Evolutionary conservation across 148 eudicot genomes (phyloP).

Genomic region (Spergularia marina): DNA sequence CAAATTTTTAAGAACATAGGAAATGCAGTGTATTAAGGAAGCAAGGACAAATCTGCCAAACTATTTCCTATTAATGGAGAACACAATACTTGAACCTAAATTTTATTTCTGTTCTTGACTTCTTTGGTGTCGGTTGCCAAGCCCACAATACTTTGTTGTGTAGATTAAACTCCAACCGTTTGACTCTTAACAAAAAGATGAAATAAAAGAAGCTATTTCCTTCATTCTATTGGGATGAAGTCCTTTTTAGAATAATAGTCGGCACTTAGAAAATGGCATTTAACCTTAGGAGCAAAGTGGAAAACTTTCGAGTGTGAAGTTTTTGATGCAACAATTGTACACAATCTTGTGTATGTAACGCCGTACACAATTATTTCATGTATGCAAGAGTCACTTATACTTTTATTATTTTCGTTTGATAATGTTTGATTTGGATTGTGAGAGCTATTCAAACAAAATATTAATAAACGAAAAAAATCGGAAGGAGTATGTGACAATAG

Average conservation of each 20-base stretch:
- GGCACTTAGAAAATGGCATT: neutral
- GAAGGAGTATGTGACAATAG: no score
- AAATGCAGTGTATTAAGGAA: slow-evolving; percentile 22
- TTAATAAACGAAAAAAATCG: no score
- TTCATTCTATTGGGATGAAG: neutral
- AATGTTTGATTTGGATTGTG: no score
- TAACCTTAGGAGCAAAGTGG: no score
- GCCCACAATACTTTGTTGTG: slow-evolving; percentile 25
- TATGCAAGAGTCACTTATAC: no score
- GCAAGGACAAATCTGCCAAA: slow-evolving; percentile 12
- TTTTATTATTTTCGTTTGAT: no score
- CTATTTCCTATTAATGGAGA: slow-evolving; percentile 4
- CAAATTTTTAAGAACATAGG: neutral
- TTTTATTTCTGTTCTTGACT: neutral
- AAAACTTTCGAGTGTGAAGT: no score
- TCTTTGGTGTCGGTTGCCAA: slow-evolving; percentile 33
- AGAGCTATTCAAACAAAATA: no score
- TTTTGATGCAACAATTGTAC: no score
- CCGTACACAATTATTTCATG: no score
- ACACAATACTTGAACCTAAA: neutral
- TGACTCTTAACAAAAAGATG: slow-evolving; percentile 3
- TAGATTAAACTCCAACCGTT: slow-evolving; percentile 13
- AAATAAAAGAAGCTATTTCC: neutral
- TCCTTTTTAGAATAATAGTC: neutral
- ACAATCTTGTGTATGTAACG: no score